A percentile compares a stretch with the other conserved stretches of the same genome.
phyloP scores from a whole-genome alignment of 176 grass and related monocot genomes.

The Coix lacrymajobi region DNA sequence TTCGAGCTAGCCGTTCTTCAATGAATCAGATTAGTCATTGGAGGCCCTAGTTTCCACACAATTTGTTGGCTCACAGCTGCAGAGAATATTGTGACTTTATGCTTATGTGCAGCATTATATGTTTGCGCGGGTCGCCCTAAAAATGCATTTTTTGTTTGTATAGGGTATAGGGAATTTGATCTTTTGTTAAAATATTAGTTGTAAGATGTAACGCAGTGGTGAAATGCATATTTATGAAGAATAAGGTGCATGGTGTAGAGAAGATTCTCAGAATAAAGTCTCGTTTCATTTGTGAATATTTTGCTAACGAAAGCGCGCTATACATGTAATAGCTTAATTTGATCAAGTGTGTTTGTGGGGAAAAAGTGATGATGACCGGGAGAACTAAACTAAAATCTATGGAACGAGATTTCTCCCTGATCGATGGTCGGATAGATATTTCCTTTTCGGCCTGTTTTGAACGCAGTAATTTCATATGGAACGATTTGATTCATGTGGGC shows the following conservation, averaged over 20 bases:
- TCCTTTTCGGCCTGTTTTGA: not conserved
- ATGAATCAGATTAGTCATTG: constrained; percentile 25
- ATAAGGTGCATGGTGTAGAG: not conserved
- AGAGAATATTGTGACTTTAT: constrained; percentile 42
- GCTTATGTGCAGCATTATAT: constrained; percentile 19
- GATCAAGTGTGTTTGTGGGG: not conserved
- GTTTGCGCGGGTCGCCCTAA: not conserved
- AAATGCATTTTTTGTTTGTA: not conserved
- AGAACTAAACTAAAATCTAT: not conserved
- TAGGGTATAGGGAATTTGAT: not conserved
- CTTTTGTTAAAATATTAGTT: constrained; percentile 13
- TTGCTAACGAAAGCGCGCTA: not conserved
- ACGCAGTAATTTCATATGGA: not conserved
- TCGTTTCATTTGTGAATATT: not conserved
- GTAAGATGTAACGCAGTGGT: not conserved
- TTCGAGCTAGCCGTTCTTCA: constrained; percentile 24
- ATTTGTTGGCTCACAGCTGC: constrained; percentile 39
- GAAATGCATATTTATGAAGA: not conserved
- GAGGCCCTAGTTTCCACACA: constrained; percentile 28
- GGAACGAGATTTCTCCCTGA: not conserved
- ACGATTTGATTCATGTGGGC: no score
- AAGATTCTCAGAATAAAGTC: constrained; percentile 14
- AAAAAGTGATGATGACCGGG: not conserved
- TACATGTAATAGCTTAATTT: not conserved
- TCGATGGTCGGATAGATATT: not conserved